phyloP scores from a whole-genome alignment of 345 rosid species.

The Arabidopsis arenosa region DNA sequence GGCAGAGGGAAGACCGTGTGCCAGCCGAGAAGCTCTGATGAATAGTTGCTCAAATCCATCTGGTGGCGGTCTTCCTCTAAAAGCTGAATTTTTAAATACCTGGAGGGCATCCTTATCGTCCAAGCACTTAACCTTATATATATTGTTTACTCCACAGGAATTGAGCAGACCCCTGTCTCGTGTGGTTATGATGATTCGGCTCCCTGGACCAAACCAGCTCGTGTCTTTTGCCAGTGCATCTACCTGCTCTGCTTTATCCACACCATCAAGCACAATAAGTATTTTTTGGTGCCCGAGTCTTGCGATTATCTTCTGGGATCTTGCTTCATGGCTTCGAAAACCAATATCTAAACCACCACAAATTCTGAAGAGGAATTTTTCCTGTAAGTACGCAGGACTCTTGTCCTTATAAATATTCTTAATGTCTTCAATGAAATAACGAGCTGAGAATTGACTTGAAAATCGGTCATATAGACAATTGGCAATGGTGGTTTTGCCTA shows the following conservation, averaged over 20 bases:
- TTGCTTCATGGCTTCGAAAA: too few species aligned
- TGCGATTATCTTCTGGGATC: background rate
- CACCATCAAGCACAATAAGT: slow-evolving; percentile 24
- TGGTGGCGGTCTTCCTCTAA: slow-evolving; percentile 1
- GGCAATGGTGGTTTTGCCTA: slow-evolving; percentile 34
- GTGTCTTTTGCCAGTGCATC: background rate
- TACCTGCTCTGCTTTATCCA: background rate
- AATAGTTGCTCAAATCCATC: background rate
- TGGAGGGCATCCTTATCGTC: slow-evolving; percentile 15
- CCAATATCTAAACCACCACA: too few species aligned
- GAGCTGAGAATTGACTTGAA: background rate
- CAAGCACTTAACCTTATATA: slow-evolving; percentile 30
- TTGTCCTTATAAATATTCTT: background rate
- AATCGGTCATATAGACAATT: background rate
- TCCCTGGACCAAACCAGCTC: slow-evolving; percentile 14
- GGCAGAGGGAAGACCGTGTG: slow-evolving; percentile 44
- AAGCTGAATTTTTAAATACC: background rate
- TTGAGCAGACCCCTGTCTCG: slow-evolving; percentile 19
- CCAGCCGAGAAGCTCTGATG: slow-evolving; percentile 10
- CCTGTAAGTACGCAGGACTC: slow-evolving; percentile 6
- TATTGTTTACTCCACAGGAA: background rate
- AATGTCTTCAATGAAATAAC: slow-evolving; percentile 1
- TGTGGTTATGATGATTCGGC: slow-evolving; percentile 26
- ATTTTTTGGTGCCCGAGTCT: slow-evolving; percentile 11
- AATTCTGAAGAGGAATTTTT: background rate